A percentile compares a stretch with the other conserved stretches of the same genome.
These are phyloP conservation scores for Agaricus bisporus DNA, from an alignment of 768 basidiomycete species.

Conservation along the genomic window DNA sequence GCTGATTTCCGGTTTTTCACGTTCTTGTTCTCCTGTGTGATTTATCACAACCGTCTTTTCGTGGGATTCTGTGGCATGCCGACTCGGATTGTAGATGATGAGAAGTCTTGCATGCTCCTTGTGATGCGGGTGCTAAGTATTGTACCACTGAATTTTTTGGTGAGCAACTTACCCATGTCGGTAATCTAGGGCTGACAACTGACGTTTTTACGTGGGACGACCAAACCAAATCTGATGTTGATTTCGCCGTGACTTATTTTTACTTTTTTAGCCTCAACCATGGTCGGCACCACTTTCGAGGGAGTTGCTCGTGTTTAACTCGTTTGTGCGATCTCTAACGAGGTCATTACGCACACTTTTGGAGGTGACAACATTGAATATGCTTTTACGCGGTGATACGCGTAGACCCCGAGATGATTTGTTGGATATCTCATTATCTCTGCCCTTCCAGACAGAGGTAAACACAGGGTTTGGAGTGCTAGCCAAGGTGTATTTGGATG, in stretches of 20 bases:
- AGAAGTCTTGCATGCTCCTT: conserved; percentile 89
- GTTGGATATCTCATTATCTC: conserved; percentile 84
- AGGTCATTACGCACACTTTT: conserved; percentile 85
- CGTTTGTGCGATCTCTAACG: conserved; percentile 88
- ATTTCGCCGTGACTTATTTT: conserved; percentile 7
- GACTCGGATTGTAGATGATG: conserved; percentile 56
- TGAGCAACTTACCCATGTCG: conserved; percentile 27
- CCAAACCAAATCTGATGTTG: neutral
- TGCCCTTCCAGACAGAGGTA: conserved; percentile 94
- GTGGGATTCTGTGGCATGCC: conserved; percentile 1
- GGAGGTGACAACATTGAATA: conserved; percentile 88
- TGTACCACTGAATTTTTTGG: conserved; percentile 92
- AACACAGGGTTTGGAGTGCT: conserved; percentile 98
- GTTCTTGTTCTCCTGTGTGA: neutral
- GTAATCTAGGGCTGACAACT: neutral
- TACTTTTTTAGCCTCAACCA: conserved; percentile 56
- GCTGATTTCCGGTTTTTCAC: conserved; percentile 8
- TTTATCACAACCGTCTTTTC: neutral
- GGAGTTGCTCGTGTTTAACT: conserved; percentile 96
- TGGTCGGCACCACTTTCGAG: conserved; percentile 97
- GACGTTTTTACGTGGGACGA: neutral
- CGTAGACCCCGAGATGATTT: conserved; percentile 84
- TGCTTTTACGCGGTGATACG: conserved; percentile 87
- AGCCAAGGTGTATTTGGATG: conserved; percentile 94
- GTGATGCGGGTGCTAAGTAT: conserved; percentile 97